These are phyloP conservation scores for Batkoa obscura DNA, from an alignment of 371 early-diverging fungal species.

Conservation along the genomic window DNA sequence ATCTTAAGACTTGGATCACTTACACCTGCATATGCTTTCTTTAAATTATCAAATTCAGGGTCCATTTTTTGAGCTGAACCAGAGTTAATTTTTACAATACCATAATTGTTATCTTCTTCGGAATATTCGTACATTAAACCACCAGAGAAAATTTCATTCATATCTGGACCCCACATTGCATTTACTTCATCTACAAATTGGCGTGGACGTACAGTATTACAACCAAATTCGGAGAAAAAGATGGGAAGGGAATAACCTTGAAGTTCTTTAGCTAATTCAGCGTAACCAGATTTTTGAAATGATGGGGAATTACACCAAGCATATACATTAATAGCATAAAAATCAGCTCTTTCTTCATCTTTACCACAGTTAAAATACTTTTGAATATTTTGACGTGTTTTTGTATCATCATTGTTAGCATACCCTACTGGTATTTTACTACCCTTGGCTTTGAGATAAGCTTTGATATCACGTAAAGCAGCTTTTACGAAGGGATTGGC, in stretches of 20 bases:
- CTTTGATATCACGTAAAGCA: slow-evolving; percentile 47
- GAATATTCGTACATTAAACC: slow-evolving; percentile 66
- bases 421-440: slow-evolving; percentile 57
- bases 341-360: slow-evolving; percentile 37
- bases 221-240: slow-evolving; percentile 44
- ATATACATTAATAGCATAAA: slow-evolving; percentile 50
- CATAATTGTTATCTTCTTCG: slow-evolving; percentile 60
- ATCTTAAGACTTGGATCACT: not conserved
- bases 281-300: slow-evolving; percentile 34
- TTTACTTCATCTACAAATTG: slow-evolving; percentile 14
- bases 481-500: slow-evolving; percentile 60
- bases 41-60: slow-evolving; percentile 4
- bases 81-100: slow-evolving; percentile 34
- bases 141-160: slow-evolving; percentile 47
- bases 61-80: slow-evolving; percentile 11
- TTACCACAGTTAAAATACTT: slow-evolving; percentile 57
- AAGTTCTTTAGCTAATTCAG: slow-evolving; percentile 30
- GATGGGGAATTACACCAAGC: slow-evolving; percentile 35
- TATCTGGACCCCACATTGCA: slow-evolving; percentile 43
- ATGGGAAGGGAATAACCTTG: slow-evolving; percentile 31
- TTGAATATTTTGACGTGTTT: slow-evolving; percentile 41
- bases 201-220: slow-evolving; percentile 31
- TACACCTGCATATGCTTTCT: not conserved
- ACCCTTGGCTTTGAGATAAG: slow-evolving; percentile 25
- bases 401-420: slow-evolving; percentile 56